Percentiles rank a stretch among this genome's conserved stretches.
These are phyloP conservation scores for Pseudomassariella vexata DNA, from an alignment of 2,329 filamentous ascomycete genomes.

Conservation along the genomic window DNA sequence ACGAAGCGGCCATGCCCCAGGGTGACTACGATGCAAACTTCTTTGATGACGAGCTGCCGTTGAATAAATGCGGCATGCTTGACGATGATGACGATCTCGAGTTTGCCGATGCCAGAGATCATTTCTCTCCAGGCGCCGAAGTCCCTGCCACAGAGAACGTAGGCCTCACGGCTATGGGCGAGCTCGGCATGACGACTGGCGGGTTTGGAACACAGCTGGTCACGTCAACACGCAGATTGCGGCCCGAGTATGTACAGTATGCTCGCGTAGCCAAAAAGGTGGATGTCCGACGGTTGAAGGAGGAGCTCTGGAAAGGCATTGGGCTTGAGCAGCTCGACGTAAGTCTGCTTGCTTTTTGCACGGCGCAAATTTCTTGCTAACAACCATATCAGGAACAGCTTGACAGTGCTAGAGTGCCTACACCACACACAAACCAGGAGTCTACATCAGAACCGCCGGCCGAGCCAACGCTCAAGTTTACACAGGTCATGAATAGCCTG, in stretches of 20 bases:
- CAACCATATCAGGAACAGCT: constrained; percentile 15
- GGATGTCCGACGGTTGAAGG: constrained; percentile 62
- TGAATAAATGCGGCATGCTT: constrained; percentile 53
- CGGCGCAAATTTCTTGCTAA: not conserved
- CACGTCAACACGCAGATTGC: constrained; percentile 55
- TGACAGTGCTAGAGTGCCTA: constrained; percentile 22
- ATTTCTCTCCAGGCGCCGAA: constrained; percentile 64
- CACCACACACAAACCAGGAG: constrained; percentile 17
- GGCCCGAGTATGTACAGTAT: constrained; percentile 67
- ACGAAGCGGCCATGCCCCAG: constrained; percentile 52
- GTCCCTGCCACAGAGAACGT: constrained; percentile 38
- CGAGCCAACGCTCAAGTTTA: constrained; percentile 70
- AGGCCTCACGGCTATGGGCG: constrained; percentile 44
- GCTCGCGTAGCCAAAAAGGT: constrained; percentile 67
- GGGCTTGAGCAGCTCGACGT: constrained; percentile 48
- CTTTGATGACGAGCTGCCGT: constrained; percentile 79
- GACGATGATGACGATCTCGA: constrained; percentile 64
- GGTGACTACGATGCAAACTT: constrained; percentile 96
- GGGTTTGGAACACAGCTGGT: constrained; percentile 63
- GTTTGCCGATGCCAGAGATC: constrained; percentile 76
- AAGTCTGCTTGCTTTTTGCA: constrained; percentile 21
- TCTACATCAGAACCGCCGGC: constrained; percentile 26
- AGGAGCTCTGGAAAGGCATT: constrained; percentile 66
- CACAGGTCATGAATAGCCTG: constrained; percentile 82
- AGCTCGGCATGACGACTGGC: constrained; percentile 42